phyloP scores from a whole-genome alignment of 2,329 filamentous ascomycete genomes.

The Cladosporium austrohemisphaericum region DNA sequence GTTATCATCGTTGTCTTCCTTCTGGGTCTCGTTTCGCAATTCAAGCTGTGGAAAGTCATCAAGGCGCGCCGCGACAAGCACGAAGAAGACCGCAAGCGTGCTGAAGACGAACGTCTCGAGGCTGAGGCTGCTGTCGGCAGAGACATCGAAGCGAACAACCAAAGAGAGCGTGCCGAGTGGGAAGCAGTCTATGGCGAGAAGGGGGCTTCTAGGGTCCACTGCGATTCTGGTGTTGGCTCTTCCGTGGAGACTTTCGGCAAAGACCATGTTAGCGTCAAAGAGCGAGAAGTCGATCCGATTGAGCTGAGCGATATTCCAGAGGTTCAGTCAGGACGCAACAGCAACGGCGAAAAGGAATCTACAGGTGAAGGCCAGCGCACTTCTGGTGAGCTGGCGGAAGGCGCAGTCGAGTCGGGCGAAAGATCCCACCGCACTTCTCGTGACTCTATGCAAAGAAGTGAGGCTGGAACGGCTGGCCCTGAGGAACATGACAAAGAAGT shows the following conservation, averaged over 20 bases:
- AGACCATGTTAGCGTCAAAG: slow-evolving; percentile 31
- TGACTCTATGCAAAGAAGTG: neutral
- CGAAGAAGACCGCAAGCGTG: slow-evolving; percentile 45
- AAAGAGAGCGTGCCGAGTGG: slow-evolving; percentile 65
- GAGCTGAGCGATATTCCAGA: slow-evolving; percentile 54
- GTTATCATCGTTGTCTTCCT: slow-evolving; percentile 70
- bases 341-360: neutral
- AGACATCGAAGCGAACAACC: slow-evolving; percentile 59
- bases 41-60: slow-evolving; percentile 81
- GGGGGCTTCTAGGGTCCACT: slow-evolving; percentile 32
- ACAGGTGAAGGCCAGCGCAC: neutral
- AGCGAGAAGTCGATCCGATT: slow-evolving; percentile 44
- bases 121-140: slow-evolving; percentile 70
- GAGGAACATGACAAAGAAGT: neutral
- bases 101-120: slow-evolving; percentile 56
- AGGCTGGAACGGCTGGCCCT: neutral
- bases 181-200: slow-evolving; percentile 71
- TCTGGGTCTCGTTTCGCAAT: slow-evolving; percentile 75
- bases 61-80: slow-evolving; percentile 49
- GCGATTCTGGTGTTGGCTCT: slow-evolving; percentile 51
- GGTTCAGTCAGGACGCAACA: slow-evolving; percentile 23
- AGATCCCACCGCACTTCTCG: neutral
- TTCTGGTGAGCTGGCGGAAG: neutral
- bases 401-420: neutral
- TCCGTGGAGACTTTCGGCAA: slow-evolving; percentile 35